A percentile compares a stretch with the other conserved stretches of the same genome.
These are phyloP conservation scores for Brachypodium distachyon DNA, from an alignment of 202 grass and related monocot genomes.

Conservation along the genomic window DNA sequence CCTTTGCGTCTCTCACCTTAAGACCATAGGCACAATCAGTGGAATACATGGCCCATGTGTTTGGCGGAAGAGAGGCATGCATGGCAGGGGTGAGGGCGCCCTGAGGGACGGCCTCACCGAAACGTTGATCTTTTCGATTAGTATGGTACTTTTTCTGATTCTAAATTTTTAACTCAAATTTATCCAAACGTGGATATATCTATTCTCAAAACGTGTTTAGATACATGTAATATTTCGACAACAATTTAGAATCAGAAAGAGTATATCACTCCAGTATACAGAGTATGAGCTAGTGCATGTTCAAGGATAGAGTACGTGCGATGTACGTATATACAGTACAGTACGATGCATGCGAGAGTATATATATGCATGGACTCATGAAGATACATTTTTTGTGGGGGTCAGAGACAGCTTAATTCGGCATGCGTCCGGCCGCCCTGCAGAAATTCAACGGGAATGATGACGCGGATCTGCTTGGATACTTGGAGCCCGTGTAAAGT, in stretches of 20 bases:
- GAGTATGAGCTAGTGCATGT: too few relatives aligned
- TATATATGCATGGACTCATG: background rate
- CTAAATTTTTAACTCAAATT: too few relatives aligned
- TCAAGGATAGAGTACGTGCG: too few relatives aligned
- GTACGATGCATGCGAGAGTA: too few relatives aligned
- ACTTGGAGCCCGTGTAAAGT: background rate
- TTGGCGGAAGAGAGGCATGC: background rate
- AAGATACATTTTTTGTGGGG: background rate
- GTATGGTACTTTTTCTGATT: too few relatives aligned
- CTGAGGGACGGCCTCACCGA: background rate
- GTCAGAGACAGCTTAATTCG: background rate
- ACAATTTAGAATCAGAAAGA: too few relatives aligned
- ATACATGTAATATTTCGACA: too few relatives aligned
- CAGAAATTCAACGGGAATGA: background rate
- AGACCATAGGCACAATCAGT: background rate
- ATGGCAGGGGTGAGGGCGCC: background rate
- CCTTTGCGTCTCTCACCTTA: background rate
- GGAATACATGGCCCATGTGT: background rate
- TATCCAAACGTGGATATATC: background rate
- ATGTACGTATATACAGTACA: too few relatives aligned
- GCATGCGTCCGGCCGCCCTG: background rate
- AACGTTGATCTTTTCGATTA: background rate
- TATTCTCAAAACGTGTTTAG: background rate
- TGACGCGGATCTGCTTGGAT: background rate
- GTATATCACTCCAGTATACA: too few relatives aligned